Evolutionary conservation across 1,284 basidiomycete genomes (phyloP).

Genomic region (Moesziomyces sp.): DNA sequence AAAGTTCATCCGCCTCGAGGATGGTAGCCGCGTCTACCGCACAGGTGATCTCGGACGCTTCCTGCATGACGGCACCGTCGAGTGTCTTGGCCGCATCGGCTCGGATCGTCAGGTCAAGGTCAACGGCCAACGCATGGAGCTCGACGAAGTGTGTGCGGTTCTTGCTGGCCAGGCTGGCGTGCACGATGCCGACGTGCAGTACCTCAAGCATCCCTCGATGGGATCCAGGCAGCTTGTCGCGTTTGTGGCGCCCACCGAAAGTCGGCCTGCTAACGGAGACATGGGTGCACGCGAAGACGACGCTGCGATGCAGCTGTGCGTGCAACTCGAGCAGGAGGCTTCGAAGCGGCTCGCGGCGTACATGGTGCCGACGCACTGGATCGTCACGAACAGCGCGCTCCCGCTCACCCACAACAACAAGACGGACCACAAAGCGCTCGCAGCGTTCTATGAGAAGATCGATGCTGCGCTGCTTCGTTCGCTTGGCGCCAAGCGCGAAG

Average conservation of each 20-base stretch:
- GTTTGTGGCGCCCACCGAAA: slow-evolving; percentile 36
- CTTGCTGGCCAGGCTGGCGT: slow-evolving; percentile 39
- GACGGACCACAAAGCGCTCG: slow-evolving; percentile 53
- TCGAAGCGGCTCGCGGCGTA: slow-evolving; percentile 52
- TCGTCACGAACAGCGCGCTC: slow-evolving; percentile 42
- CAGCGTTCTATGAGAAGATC: slow-evolving; percentile 26
- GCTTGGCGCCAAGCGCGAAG: slow-evolving; percentile 26
- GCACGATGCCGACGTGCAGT: slow-evolving; percentile 56
- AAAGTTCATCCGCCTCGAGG: slow-evolving; percentile 52
- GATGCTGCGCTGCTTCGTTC: slow-evolving; percentile 24
- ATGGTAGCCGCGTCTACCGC: slow-evolving; percentile 61
- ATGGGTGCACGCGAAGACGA: slow-evolving; percentile 30
- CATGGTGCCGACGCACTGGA: slow-evolving; percentile 61
- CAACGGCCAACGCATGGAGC: slow-evolving; percentile 66
- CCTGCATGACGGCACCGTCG: slow-evolving; percentile 55
- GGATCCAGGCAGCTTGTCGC: slow-evolving; percentile 60
- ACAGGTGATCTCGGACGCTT: slow-evolving; percentile 66
- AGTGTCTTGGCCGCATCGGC: slow-evolving; percentile 61
- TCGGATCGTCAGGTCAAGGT: slow-evolving; percentile 65
- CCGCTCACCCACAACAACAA: slow-evolving; percentile 66
- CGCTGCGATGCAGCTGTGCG: slow-evolving; percentile 33
- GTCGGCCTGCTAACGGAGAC: slow-evolving; percentile 2
- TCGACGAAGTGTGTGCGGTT: slow-evolving; percentile 62
- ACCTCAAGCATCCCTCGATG: slow-evolving; percentile 58
- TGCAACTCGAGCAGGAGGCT: slow-evolving; percentile 42